These are phyloP conservation scores for Neofusicoccum sp. DNA, from an alignment of 2,329 filamentous ascomycete species.

Conservation along the genomic window DNA sequence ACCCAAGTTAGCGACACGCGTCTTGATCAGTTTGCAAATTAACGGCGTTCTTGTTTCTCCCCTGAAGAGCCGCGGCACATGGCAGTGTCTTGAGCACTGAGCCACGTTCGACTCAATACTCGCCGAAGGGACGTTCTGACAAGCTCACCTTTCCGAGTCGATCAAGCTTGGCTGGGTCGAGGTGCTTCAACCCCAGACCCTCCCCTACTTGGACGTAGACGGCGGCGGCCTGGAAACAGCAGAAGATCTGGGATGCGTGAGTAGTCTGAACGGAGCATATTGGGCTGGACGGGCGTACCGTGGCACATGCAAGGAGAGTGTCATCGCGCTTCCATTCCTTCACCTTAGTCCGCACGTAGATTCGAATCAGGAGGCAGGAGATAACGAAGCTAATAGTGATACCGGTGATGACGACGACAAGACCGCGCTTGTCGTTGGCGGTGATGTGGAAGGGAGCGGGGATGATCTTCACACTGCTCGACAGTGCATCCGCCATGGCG, in stretches of 20 bases:
- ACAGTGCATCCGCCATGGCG: neutral
- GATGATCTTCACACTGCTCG: neutral
- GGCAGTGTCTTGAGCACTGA: neutral
- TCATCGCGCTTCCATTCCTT: constrained; percentile 34
- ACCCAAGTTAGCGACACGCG: neutral
- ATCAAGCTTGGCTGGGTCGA: constrained; percentile 22
- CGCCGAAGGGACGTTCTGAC: no score
- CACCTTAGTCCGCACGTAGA: constrained; percentile 29
- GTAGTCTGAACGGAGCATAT: neutral
- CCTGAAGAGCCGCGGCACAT: neutral
- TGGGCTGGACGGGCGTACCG: constrained; percentile 21
- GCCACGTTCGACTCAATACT: no score
- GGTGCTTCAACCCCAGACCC: constrained; percentile 26
- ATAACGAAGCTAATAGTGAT: constrained; percentile 31
- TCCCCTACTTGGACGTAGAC: constrained; percentile 28
- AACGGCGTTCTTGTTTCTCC: neutral
- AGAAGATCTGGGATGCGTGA: constrained; percentile 24
- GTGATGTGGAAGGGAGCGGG: constrained; percentile 33
- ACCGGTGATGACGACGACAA: constrained; percentile 32
- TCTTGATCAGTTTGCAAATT: neutral
- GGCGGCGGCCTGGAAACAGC: constrained; percentile 24
- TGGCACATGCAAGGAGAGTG: constrained; percentile 27
- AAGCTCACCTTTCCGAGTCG: constrained; percentile 28
- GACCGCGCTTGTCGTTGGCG: constrained; percentile 31
- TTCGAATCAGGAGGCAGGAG: constrained; percentile 30